These are phyloP conservation scores for Myriosclerotinia scirpicola DNA, from an alignment of 2,329 filamentous ascomycete species.

Conservation along the genomic window DNA sequence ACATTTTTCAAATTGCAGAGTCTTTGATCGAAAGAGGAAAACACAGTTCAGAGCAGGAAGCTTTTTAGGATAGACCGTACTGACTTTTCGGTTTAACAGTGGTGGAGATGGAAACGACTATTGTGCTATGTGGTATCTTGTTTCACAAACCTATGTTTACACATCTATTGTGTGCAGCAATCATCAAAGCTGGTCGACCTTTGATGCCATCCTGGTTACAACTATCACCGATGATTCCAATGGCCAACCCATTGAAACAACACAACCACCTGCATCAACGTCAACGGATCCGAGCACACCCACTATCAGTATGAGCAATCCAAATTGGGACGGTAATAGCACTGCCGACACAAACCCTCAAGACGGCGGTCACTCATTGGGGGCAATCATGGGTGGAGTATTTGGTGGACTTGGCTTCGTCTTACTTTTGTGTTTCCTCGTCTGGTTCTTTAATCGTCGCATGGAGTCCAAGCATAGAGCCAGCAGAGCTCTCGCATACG, in stretches of 20 bases:
- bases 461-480: not conserved
- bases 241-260: not conserved
- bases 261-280: not conserved
- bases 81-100: not conserved
- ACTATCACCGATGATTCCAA: not conserved
- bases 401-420: slow-evolving; percentile 3
- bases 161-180: slow-evolving; percentile 13
- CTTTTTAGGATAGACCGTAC: not conserved
- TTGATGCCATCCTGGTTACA: not conserved
- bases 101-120: not conserved
- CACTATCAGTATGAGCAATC: not conserved
- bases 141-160: not conserved
- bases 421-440: not conserved
- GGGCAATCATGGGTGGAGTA: slow-evolving; percentile 1
- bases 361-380: not conserved
- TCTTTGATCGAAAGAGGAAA: not conserved
- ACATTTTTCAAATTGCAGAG: not conserved
- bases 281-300: not conserved
- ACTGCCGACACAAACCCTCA: not conserved
- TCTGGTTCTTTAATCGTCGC: not conserved
- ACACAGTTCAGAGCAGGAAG: not conserved
- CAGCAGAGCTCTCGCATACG: slow-evolving; percentile 16
- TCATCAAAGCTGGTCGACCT: not conserved
- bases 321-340: not conserved
- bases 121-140: slow-evolving; percentile 16